Evolutionary conservation across 345 rosid species (phyloP), one percentile per base, ranked within the genome.

Genomic region (Bruguiera sexangula): DNA sequence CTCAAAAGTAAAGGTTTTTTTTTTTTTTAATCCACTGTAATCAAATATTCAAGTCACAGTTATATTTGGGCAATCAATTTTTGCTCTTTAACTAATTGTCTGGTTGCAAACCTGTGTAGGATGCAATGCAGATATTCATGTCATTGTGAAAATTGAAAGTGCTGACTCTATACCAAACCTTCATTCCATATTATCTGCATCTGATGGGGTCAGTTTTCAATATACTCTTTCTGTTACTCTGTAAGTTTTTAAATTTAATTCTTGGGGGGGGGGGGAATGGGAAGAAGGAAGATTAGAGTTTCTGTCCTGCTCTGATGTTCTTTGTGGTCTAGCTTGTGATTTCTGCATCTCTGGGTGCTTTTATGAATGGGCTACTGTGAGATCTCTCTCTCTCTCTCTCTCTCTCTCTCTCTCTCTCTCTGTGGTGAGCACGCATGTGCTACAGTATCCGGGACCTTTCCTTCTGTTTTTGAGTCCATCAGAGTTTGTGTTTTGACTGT

Each of bases 81-180:
- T 58, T 26, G 70, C 39, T 3, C 2, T 43, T 63, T 30, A 6
- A 4, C 66, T 82, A 62, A 80, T 61, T 65, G 64, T 65, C 39
- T 11, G 59, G n/a, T 68, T 74, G 27, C 43, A 32, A 79, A 55
- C 68, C 63, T 80, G 24, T 75, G 75, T 74, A 94, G 98, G 95
- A 22, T 82, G 88, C 84, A 85, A 83, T 70, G 95, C 92, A 1
- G 96, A 91, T 66, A 91, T 94, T 73, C 93, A 88, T 8, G 93
- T 88, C 75, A 89, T 81, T 39, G 90, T 84, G 56, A 94, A 94
- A 78, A 94, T 94, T 21, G 97, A 94, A 83, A 94, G 98, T 67
- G 97, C 97, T 0, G 98, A 94, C 77, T 94, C 98, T 59, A 91
- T 94, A 66, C 91, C 85, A 29, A 94, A 94, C 79, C 96, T 94